Evolutionary conservation across 164 flowering plant species (phyloP).

Genomic region (Dillenia turbinata): DNA sequence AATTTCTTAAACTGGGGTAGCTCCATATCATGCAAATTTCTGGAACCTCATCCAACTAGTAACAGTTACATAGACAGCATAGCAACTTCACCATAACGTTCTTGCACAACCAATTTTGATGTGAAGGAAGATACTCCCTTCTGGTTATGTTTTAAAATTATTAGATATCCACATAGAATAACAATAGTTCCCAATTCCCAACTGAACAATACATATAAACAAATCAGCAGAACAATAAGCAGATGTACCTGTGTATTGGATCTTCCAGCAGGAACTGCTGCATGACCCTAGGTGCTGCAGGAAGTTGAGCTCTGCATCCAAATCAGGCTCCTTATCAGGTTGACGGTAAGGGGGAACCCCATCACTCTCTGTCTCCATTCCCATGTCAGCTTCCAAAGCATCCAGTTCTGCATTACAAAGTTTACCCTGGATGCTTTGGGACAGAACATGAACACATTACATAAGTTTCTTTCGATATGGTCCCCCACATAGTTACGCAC

Average conservation of each 20-base stretch:
- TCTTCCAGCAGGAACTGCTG: conserved; percentile 53
- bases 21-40: no score
- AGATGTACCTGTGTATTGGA: conserved; percentile 53
- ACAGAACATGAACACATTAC: no score
- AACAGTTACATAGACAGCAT: no score
- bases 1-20: no score
- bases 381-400: conserved; percentile 98
- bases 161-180: background rate
- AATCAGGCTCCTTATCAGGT: conserved; percentile 73
- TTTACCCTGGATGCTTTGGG: background rate
- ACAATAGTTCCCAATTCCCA: background rate
- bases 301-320: conserved; percentile 79
- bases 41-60: no score
- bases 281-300: conserved; percentile 82
- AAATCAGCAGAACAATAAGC: no score
- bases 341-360: conserved; percentile 90
- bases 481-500: no score
- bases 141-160: background rate
- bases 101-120: no score
- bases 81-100: no score
- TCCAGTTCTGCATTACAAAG: conserved; percentile 73
- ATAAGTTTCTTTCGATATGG: no score
- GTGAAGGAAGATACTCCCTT: no score
- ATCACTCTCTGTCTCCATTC: conserved; percentile 69
- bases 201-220: no score